A percentile compares a stretch with the other conserved stretches of the same genome.
Evolutionary conservation across 2,329 filamentous ascomycete genomes (phyloP).

Genomic region (Cladosporium sp.): DNA sequence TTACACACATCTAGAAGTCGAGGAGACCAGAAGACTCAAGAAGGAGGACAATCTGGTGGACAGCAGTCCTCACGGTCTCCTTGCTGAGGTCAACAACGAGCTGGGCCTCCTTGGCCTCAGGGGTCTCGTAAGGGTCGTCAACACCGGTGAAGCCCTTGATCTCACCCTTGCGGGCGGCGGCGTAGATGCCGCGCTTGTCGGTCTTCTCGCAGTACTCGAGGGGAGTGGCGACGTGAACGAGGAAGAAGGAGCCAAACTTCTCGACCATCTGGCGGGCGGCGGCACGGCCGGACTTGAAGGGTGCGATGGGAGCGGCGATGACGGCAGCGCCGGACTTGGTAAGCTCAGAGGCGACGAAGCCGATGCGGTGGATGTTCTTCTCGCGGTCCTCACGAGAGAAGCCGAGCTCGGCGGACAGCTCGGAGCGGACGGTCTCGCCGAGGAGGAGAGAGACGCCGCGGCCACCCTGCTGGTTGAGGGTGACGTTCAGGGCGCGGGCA

Average conservation of each 20-base stretch:
- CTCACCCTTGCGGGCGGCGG: constrained; percentile 75
- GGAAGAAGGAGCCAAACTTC: constrained; percentile 87
- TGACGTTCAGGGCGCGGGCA: constrained; percentile 90
- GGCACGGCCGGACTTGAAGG: constrained; percentile 74
- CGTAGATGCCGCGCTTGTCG: constrained; percentile 88
- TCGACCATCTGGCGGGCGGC: constrained; percentile 80
- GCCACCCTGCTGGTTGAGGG: constrained; percentile 95
- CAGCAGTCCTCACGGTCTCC: constrained; percentile 84
- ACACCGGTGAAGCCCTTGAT: constrained; percentile 99
- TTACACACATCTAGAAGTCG: constrained; percentile 45
- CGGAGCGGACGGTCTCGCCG: constrained; percentile 88
- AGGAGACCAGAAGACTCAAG: constrained; percentile 85
- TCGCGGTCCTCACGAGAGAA: constrained; percentile 91
- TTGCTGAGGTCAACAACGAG: constrained; percentile 80
- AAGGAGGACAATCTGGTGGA: constrained; percentile 93
- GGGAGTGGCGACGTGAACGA: constrained; percentile 89
- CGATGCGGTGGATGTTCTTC: constrained; percentile 92
- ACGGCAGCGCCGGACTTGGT: constrained; percentile 90
- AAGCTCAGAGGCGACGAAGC: constrained; percentile 91
- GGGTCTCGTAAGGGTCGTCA: constrained; percentile 91
- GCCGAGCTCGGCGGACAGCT: constrained; percentile 91
- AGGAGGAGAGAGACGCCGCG: constrained; percentile 91
- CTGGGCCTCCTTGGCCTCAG: constrained; percentile 75
- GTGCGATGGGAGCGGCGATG: constrained; percentile 93
- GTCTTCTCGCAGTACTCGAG: constrained; percentile 93